phyloP scores from a whole-genome alignment of 257 asterid species.

The Lantana camara region DNA sequence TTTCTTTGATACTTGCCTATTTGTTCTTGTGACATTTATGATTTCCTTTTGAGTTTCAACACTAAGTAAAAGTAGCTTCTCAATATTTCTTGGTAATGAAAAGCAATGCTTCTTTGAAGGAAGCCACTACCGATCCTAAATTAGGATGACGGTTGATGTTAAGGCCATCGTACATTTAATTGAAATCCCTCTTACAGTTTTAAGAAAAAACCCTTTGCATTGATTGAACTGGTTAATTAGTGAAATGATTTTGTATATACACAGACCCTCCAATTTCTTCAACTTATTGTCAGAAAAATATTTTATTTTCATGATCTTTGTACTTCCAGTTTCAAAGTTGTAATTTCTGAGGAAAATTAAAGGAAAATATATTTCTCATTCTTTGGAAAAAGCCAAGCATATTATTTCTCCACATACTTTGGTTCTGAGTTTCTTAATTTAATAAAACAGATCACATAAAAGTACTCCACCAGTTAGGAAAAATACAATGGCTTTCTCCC shows the following conservation, averaged over 20 bases:
- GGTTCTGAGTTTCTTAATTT: constrained; percentile 3
- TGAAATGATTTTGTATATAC: background rate
- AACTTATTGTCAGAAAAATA: background rate
- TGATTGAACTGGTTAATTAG: background rate
- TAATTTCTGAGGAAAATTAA: no score
- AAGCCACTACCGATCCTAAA: background rate
- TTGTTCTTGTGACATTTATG: background rate
- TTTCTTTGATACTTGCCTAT: background rate
- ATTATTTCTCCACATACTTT: background rate
- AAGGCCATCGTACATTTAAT: no score
- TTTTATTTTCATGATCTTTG: background rate
- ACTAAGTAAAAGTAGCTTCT: background rate
- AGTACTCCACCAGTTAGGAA: constrained; percentile 41
- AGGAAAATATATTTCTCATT: no score
- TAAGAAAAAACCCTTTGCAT: background rate
- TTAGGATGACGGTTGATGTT: background rate
- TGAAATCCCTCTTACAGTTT: no score
- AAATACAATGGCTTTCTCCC: constrained; percentile 31
- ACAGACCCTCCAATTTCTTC: background rate
- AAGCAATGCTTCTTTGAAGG: background rate
- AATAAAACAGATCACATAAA: constrained; percentile 51
- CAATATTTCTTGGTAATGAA: background rate
- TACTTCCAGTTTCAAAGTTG: background rate
- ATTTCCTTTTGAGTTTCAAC: background rate
- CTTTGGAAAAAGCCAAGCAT: no score